These are phyloP conservation scores for Middelhovenomyces tepae DNA, from an alignment of 805 yeast species.

Conservation along the genomic window DNA sequence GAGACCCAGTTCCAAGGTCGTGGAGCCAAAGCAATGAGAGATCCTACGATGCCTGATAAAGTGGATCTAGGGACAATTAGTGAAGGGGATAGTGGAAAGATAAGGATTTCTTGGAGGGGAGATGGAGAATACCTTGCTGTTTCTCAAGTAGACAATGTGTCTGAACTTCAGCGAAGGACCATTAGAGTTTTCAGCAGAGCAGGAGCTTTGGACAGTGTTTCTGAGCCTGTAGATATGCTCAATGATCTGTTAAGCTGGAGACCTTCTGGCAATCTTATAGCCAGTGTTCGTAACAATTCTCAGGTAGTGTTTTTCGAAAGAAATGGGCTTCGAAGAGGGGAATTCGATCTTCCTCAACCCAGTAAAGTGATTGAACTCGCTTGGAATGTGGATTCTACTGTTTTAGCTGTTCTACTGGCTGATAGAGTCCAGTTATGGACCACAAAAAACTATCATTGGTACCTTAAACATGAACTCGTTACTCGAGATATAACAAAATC, in stretches of 20 bases:
- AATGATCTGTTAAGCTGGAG: slow-evolving; percentile 76
- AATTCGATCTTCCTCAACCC: slow-evolving; percentile 41
- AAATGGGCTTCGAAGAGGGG: slow-evolving; percentile 88
- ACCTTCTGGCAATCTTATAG: slow-evolving; percentile 82
- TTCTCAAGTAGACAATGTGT: slow-evolving; percentile 47
- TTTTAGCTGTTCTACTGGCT: slow-evolving; percentile 57
- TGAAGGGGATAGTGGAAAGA: slow-evolving; percentile 25
- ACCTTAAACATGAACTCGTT: slow-evolving; percentile 71
- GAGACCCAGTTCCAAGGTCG: slow-evolving; percentile 95
- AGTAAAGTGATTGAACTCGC: slow-evolving; percentile 39
- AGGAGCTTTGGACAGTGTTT: slow-evolving; percentile 69
- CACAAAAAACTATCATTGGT: slow-evolving; percentile 91
- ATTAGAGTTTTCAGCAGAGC: slow-evolving; percentile 71
- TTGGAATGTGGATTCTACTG: slow-evolving; percentile 80
- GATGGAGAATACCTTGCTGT: slow-evolving; percentile 81
- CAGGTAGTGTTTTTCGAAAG: slow-evolving; percentile 76
- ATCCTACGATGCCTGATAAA: slow-evolving; percentile 77
- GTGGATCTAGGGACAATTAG: slow-evolving; percentile 63
- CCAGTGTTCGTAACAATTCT: slow-evolving; percentile 48
- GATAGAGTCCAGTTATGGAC: slow-evolving; percentile 82
- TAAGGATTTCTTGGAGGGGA: slow-evolving; percentile 83
- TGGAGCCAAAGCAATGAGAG: slow-evolving; percentile 69
- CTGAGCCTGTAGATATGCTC: slow-evolving; percentile 81
- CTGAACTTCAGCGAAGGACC: slow-evolving; percentile 46
- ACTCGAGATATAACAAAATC: slow-evolving; percentile 12